Evolutionary conservation across 2,329 filamentous ascomycete species (phyloP).

Genomic region (Colletotrichum karsti): DNA sequence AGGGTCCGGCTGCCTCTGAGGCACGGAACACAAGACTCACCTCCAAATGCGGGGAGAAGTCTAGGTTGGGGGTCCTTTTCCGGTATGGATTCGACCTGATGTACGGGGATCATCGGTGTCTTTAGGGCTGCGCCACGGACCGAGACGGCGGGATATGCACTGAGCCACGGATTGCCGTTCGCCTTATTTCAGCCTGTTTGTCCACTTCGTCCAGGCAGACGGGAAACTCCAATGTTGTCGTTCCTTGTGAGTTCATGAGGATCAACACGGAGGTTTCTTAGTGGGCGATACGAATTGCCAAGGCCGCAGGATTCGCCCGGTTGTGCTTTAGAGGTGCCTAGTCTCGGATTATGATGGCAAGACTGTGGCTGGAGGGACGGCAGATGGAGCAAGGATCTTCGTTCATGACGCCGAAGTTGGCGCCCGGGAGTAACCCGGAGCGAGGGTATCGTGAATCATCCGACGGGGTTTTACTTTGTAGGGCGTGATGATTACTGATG

Average conservation of each 20-base stretch:
- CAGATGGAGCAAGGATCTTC: background rate
- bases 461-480: background rate
- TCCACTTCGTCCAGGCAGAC: background rate
- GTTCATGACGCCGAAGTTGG: background rate
- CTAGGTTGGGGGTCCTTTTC: background rate
- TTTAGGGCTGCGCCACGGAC: slow-evolving; percentile 5
- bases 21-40: background rate
- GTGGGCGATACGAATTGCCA: background rate
- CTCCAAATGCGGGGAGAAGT: slow-evolving; percentile 2
- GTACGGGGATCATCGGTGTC: slow-evolving; percentile 9
- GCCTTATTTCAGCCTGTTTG: background rate
- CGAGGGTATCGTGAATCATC: background rate
- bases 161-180: background rate
- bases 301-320: background rate
- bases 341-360: background rate
- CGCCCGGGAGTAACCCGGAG: background rate
- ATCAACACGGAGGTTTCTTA: background rate
- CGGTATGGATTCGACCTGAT: background rate
- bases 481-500: no score
- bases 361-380: background rate
- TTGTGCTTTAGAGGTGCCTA: background rate
- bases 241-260: background rate
- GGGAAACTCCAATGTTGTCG: no score
- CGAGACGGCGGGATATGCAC: background rate
- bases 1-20: slow-evolving; percentile 6